Evolutionary conservation across 2,329 filamentous ascomycete genomes (phyloP).

Genomic region (Neopestalotiopsis sp.): DNA sequence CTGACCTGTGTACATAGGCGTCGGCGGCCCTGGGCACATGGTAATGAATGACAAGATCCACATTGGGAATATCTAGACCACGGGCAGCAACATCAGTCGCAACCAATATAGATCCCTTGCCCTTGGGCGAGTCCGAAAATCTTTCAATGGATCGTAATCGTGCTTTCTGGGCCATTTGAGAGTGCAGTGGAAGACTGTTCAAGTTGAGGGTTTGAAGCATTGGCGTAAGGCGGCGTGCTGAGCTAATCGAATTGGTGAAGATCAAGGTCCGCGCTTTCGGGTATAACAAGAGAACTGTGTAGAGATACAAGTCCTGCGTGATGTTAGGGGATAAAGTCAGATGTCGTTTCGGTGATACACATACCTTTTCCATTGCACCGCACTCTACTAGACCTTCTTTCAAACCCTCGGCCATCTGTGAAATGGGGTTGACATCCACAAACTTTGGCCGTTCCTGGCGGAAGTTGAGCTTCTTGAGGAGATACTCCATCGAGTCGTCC

Average conservation of each 20-base stretch:
- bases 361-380: slow-evolving; percentile 87
- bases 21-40: slow-evolving; percentile 92
- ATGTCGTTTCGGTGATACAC: background rate
- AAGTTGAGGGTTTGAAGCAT: slow-evolving; percentile 84
- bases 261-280: slow-evolving; percentile 82
- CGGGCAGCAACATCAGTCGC: slow-evolving; percentile 94
- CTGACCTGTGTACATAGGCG: slow-evolving; percentile 93
- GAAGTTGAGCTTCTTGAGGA: slow-evolving; percentile 90
- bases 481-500: slow-evolving; percentile 87
- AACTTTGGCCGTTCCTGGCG: slow-evolving; percentile 84
- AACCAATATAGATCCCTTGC: slow-evolving; percentile 72
- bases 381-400: slow-evolving; percentile 94
- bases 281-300: slow-evolving; percentile 83
- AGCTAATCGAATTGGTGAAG: slow-evolving; percentile 95
- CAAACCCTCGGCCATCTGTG: slow-evolving; percentile 85
- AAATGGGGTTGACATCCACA: slow-evolving; percentile 87
- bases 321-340: background rate
- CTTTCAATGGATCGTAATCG: slow-evolving; percentile 91
- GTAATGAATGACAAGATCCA: slow-evolving; percentile 93
- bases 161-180: slow-evolving; percentile 94
- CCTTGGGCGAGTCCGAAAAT: slow-evolving; percentile 70
- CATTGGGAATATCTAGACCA: slow-evolving; percentile 89
- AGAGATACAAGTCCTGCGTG: slow-evolving; percentile 83
- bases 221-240: slow-evolving; percentile 84
- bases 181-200: slow-evolving; percentile 81